Percentiles rank a stretch among this genome's conserved stretches.
phyloP scores from a whole-genome alignment of 192 early-diverging fungal species.

The Paraglomus occultum region DNA sequence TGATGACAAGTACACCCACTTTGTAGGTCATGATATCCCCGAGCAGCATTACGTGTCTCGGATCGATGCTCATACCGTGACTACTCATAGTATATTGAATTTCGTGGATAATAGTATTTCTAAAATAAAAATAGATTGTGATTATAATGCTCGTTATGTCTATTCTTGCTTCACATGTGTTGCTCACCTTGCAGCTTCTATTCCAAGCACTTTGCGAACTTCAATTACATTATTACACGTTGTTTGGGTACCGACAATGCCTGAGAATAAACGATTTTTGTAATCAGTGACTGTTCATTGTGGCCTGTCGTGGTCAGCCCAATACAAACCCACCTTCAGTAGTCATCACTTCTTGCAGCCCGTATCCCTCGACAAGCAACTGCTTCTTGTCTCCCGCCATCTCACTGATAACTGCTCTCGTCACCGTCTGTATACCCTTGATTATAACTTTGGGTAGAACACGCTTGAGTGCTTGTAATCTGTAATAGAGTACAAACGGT shows the following conservation, averaged over 20 bases:
- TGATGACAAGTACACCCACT: conserved; percentile 38
- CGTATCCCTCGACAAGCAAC: conserved; percentile 91
- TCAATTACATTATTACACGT: conserved; percentile 94
- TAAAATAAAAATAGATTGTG: conserved; percentile 23
- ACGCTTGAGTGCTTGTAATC: conserved; percentile 81
- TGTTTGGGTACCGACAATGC: conserved; percentile 70
- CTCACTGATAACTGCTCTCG: conserved; percentile 84
- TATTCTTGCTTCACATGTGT: not conserved
- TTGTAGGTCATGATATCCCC: conserved; percentile 98
- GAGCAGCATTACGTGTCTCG: conserved; percentile 93
- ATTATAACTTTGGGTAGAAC: conserved; percentile 83
- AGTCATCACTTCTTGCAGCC: conserved; percentile 91
- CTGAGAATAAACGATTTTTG: not conserved
- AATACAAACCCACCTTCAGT: conserved; percentile 65
- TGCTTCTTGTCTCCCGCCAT: conserved; percentile 55
- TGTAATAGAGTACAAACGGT: conserved; percentile 59
- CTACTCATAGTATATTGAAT: conserved; percentile 79
- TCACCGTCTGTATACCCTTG: conserved; percentile 81
- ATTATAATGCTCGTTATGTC: not conserved
- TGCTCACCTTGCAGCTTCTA: conserved; percentile 84
- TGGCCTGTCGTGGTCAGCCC: too few species aligned
- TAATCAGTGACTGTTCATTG: too few species aligned
- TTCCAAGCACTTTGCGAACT: conserved; percentile 84
- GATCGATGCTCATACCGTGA: conserved; percentile 95
- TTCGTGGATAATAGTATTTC: conserved; percentile 86